These are phyloP conservation scores for Epichloe uncinata DNA, from an alignment of 2,329 filamentous ascomycete species.

Conservation along the genomic window DNA sequence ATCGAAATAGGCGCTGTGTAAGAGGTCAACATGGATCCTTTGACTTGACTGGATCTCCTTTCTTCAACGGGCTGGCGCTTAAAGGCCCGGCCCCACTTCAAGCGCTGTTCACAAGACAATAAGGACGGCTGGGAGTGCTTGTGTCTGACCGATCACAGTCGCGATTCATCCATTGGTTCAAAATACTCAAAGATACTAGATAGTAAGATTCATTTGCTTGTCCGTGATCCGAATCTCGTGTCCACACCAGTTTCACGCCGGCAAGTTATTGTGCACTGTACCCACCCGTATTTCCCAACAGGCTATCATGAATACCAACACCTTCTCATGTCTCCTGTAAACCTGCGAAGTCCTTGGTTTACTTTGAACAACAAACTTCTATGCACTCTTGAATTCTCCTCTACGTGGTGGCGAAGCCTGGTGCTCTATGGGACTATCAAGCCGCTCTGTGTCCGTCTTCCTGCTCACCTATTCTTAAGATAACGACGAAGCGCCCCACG, in stretches of 20 bases:
- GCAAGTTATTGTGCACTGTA: neutral
- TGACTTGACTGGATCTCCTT: neutral
- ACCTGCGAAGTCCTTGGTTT: neutral
- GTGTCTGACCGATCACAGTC: neutral
- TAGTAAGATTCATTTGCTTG: neutral
- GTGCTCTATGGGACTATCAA: neutral
- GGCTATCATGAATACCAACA: neutral
- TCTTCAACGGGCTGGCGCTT: neutral
- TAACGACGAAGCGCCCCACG: neutral
- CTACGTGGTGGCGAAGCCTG: too few relatives aligned
- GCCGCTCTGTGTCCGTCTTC: neutral
- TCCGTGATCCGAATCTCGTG: neutral
- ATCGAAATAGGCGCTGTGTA: neutral
- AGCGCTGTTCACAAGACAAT: neutral
- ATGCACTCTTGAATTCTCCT: too few relatives aligned
- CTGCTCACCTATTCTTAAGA: neutral
- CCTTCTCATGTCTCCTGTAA: neutral
- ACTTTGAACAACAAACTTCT: neutral
- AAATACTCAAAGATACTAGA: neutral
- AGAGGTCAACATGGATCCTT: neutral
- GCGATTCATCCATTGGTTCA: slow-evolving; percentile 1
- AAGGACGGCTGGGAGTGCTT: neutral
- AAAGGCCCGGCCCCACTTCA: neutral
- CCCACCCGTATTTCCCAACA: neutral
- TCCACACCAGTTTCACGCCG: neutral